phyloP scores from a whole-genome alignment of 768 basidiomycete species.

The Galerina marginata region DNA sequence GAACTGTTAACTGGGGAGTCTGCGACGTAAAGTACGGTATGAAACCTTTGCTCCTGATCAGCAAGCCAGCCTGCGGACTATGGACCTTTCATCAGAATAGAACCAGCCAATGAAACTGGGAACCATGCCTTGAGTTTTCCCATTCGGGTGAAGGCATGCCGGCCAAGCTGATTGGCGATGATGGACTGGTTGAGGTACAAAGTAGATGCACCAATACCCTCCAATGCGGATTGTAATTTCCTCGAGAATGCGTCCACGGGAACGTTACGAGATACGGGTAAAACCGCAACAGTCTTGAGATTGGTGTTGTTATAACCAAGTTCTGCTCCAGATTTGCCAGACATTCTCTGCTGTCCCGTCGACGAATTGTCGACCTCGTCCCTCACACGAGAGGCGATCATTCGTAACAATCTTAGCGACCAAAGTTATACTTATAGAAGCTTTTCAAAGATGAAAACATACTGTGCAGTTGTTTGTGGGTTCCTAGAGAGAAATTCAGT shows the following conservation, averaged over 20 bases:
- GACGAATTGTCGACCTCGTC: constrained; percentile 76
- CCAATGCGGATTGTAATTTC: constrained; percentile 86
- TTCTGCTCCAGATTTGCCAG: constrained; percentile 59
- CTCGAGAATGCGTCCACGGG: constrained; percentile 90
- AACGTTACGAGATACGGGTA: constrained; percentile 86
- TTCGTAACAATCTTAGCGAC: constrained; percentile 63
- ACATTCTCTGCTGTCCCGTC: constrained; percentile 43
- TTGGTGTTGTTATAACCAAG: constrained; percentile 82
- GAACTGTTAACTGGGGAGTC: constrained; percentile 94
- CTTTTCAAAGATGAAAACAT: constrained; percentile 4
- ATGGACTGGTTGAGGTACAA: constrained; percentile 94
- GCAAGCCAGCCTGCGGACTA: constrained; percentile 82
- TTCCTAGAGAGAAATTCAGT: constrained; percentile 52
- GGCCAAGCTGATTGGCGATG: constrained; percentile 88
- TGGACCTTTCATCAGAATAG: neutral
- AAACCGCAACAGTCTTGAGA: constrained; percentile 91
- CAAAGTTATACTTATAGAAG: neutral
- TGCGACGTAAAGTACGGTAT: constrained; percentile 94
- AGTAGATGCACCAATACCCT: constrained; percentile 92
- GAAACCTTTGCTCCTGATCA: constrained; percentile 92
- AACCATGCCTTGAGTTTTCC: constrained; percentile 88
- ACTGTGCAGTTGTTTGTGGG: constrained; percentile 87
- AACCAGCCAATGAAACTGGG: neutral
- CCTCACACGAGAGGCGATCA: constrained; percentile 92
- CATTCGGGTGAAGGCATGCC: constrained; percentile 95